Conservation (phyloP, 2,329 filamentous ascomycete species). For the Penicillium sp. region DNA sequence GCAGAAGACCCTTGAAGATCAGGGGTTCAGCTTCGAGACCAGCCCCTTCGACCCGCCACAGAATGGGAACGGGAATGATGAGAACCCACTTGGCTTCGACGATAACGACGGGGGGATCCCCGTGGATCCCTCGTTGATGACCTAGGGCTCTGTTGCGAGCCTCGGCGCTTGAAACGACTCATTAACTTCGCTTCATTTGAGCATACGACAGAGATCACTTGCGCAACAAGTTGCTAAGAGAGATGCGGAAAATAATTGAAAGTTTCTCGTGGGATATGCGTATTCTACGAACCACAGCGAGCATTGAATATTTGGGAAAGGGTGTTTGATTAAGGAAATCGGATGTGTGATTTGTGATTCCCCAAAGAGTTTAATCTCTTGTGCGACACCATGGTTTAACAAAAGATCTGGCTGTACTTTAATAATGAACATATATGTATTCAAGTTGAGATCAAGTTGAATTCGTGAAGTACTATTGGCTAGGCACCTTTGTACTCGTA, state of each 20-base stretch:
- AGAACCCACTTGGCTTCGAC: background rate
- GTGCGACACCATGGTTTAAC: slow-evolving; percentile 1
- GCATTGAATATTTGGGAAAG: background rate
- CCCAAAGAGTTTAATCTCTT: slow-evolving; percentile 5
- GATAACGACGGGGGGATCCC: slow-evolving; percentile 28
- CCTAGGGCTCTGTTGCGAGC: slow-evolving; percentile 11
- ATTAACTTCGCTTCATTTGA: background rate
- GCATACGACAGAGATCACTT: background rate
- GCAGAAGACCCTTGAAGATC: slow-evolving; percentile 39
- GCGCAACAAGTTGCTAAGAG: background rate
- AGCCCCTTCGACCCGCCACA: slow-evolving; percentile 1
- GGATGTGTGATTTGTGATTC: slow-evolving; percentile 6
- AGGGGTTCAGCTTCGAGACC: slow-evolving; percentile 34
- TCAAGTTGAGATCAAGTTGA: background rate
- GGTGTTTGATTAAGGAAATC: background rate
- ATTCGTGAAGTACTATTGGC: background rate
- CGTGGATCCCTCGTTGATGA: slow-evolving; percentile 37
- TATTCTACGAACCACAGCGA: background rate
- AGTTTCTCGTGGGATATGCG: background rate
- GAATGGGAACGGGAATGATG: background rate
- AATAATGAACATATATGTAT: slow-evolving; percentile 1
- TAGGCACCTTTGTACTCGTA: slow-evolving; percentile 39
- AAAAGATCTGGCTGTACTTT: slow-evolving; percentile 3
- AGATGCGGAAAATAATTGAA: background rate
- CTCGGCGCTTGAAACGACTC: background rate